These are phyloP conservation scores for Nidularia sp. DNA, from an alignment of 768 basidiomycete species.

Conservation along the genomic window DNA sequence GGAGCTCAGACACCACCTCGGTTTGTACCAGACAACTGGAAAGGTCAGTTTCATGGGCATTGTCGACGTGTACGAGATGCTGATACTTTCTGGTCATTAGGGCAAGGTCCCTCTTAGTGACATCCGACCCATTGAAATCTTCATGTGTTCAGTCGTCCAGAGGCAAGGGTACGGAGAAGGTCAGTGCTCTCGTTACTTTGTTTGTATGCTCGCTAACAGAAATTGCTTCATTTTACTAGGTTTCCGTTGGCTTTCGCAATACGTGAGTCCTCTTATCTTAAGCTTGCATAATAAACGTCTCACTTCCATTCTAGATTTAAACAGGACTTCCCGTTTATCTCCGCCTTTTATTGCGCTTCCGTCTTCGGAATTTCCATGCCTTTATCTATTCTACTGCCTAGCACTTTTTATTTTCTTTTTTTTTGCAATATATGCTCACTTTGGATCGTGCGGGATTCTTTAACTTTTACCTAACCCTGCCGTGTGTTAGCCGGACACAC, in stretches of 20 bases:
- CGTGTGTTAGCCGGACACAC: too few species aligned
- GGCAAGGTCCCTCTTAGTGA: conserved; percentile 96
- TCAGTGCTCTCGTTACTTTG: conserved; percentile 19
- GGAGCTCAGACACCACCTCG: conserved; percentile 91
- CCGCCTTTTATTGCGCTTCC: too few species aligned
- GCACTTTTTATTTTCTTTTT: too few species aligned
- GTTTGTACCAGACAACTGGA: conserved; percentile 98
- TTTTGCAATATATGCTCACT: too few species aligned
- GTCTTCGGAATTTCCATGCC: too few species aligned
- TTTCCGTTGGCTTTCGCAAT: conserved; percentile 97
- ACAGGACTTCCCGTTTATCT: too few species aligned
- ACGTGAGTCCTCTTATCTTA: conserved; percentile 50
- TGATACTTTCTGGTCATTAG: conserved; percentile 31
- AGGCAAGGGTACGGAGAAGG: conserved; percentile 98
- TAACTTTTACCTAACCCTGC: too few species aligned
- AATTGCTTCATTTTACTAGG: conserved; percentile 34
- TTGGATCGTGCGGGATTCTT: too few species aligned
- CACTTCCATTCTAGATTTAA: too few species aligned
- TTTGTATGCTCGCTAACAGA: not conserved
- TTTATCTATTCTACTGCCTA: too few species aligned
- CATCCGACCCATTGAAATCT: conserved; percentile 97
- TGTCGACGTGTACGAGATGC: not conserved
- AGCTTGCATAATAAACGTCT: too few species aligned
- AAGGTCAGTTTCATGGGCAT: conserved; percentile 55
- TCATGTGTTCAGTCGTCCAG: conserved; percentile 99